phyloP scores from a whole-genome alignment of 805 yeast species.

The Yamadazyma sp. region DNA sequence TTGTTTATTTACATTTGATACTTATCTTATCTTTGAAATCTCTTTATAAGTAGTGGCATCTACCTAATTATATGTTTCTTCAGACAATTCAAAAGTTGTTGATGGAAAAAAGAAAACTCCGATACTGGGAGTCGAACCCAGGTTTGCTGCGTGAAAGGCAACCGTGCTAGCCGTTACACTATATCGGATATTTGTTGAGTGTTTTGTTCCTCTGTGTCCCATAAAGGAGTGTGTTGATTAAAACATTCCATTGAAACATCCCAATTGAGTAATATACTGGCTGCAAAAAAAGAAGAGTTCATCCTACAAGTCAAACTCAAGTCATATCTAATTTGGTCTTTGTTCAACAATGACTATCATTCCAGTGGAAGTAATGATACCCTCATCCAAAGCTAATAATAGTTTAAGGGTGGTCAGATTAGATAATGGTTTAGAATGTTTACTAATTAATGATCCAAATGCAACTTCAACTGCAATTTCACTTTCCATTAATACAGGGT shows the following conservation, averaged over 20 bases:
- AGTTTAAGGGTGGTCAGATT: conserved; percentile 47
- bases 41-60: too few species aligned
- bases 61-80: too few species aligned
- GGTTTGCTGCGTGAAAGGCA: conserved; percentile 54
- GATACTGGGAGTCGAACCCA: conserved; percentile 89
- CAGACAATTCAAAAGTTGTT: too few species aligned
- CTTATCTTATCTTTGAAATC: too few species aligned
- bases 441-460: conserved; percentile 74
- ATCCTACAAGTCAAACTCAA: background rate
- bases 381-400: conserved; percentile 35
- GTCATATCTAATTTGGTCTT: too few species aligned
- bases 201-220: too few species aligned
- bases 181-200: conserved; percentile 44
- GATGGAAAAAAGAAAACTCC: conserved; percentile 42
- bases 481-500: conserved; percentile 74
- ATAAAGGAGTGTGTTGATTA: too few species aligned
- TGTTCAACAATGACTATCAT: background rate
- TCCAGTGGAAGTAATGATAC: conserved; percentile 18
- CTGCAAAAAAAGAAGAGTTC: conserved; percentile 4
- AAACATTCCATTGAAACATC: conserved; percentile 9
- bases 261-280: conserved; percentile 6
- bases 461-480: conserved; percentile 66
- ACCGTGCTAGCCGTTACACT: conserved; percentile 55
- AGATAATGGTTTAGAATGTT: conserved; percentile 64
- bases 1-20: too few species aligned